phyloP scores from a whole-genome alignment of 2,329 filamentous ascomycete species.

The Talaromyces pinophilus region DNA sequence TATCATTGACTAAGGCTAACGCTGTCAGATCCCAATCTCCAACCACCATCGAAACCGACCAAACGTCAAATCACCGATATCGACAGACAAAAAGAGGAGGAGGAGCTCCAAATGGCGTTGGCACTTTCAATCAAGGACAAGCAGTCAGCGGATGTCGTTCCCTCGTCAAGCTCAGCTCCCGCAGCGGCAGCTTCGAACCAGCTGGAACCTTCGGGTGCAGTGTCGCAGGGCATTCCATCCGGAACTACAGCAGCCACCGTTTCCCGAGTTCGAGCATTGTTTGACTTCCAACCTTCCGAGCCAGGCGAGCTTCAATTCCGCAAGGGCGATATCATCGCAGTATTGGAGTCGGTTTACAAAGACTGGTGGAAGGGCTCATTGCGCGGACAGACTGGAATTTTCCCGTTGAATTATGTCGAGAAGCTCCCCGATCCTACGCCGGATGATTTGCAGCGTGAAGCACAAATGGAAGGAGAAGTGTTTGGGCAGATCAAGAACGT shows the following conservation, averaged over 20 bases:
- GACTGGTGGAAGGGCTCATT: slow-evolving; percentile 99
- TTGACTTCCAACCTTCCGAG: slow-evolving; percentile 92
- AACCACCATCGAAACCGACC: slow-evolving; percentile 86
- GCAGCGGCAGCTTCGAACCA: slow-evolving; percentile 38
- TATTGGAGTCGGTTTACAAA: slow-evolving; percentile 96
- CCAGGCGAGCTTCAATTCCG: slow-evolving; percentile 93
- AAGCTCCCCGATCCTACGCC: slow-evolving; percentile 92
- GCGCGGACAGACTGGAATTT: slow-evolving; percentile 93
- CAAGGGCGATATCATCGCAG: slow-evolving; percentile 95
- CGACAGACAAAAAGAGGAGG: slow-evolving; percentile 93
- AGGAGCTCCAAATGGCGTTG: slow-evolving; percentile 94
- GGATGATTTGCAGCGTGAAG: slow-evolving; percentile 91
- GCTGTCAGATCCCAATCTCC: slow-evolving; percentile 77
- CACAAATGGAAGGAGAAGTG: slow-evolving; percentile 86
- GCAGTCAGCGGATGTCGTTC: slow-evolving; percentile 42
- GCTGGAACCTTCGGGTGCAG: slow-evolving; percentile 33
- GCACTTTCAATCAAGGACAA: slow-evolving; percentile 88
- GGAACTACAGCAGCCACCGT: slow-evolving; percentile 96
- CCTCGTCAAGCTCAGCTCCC: slow-evolving; percentile 34
- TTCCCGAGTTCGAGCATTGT: slow-evolving; percentile 87
- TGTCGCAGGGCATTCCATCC: slow-evolving; percentile 58
- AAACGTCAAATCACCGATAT: slow-evolving; percentile 88
- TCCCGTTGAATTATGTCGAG: slow-evolving; percentile 97
- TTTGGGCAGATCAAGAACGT: slow-evolving; percentile 77
- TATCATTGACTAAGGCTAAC: background rate